Conservation (phyloP, 345 rosid species). For the Moringa oleifera region DNA sequence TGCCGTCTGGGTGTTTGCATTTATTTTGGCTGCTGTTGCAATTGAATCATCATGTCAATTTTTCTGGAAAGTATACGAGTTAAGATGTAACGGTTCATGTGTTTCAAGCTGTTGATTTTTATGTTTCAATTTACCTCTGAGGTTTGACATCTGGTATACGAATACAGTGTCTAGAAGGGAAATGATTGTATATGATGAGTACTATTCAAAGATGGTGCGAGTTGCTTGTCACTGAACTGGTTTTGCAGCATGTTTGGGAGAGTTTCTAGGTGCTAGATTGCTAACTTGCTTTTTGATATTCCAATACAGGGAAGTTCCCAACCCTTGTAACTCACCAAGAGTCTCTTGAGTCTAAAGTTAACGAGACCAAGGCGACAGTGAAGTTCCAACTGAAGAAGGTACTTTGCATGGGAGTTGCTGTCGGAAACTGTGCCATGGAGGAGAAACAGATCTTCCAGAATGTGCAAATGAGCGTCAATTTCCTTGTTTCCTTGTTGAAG, state of each 20-base stretch:
- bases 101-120: neutral
- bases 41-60: no score
- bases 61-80: no score
- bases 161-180: neutral
- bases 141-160: neutral
- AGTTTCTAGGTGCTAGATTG: no score
- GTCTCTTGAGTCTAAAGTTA: conserved; percentile 66
- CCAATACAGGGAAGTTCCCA: conserved; percentile 66
- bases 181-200: neutral
- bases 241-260: no score
- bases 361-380: conserved; percentile 70
- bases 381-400: conserved; percentile 83
- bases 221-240: no score
- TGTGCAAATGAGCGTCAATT: conserved; percentile 73
- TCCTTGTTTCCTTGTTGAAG: conserved; percentile 75
- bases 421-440: conserved; percentile 60
- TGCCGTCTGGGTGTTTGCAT: neutral
- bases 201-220: neutral
- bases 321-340: conserved; percentile 75
- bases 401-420: conserved; percentile 89
- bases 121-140: neutral
- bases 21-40: no score
- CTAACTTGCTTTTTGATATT: neutral
- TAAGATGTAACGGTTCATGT: no score
- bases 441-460: conserved; percentile 85